Evolutionary conservation across 805 yeast species (phyloP).

Genomic region (Nakazawaea ishiwadae): DNA sequence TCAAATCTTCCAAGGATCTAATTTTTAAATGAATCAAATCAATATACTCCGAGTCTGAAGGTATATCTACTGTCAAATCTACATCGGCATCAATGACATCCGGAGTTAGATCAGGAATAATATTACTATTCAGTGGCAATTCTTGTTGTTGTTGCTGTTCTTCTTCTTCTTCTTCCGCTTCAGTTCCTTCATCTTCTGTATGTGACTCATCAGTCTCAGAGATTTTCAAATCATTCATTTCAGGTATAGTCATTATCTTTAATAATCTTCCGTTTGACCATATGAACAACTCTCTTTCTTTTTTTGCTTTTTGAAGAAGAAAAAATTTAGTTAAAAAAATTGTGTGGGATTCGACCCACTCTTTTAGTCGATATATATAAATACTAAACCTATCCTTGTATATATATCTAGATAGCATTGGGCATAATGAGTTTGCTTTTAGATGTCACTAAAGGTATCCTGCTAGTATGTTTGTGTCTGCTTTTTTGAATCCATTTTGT

Average conservation of each 20-base stretch:
- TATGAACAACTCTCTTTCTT: no score
- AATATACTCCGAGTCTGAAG: conserved; percentile 53
- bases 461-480: not conserved
- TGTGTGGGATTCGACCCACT: not conserved
- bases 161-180: not conserved
- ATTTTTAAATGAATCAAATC: conserved; percentile 72
- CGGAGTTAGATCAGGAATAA: conserved; percentile 38
- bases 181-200: not conserved
- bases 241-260: conserved; percentile 1
- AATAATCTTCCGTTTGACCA: not conserved
- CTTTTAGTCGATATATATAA: not conserved
- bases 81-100: conserved; percentile 65
- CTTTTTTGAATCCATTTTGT: no score
- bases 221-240: not conserved
- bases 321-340: no score
- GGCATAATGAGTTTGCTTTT: not conserved
- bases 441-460: not conserved
- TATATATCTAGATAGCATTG: no score
- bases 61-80: conserved; percentile 54
- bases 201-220: not conserved
- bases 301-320: no score
- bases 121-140: conserved; percentile 17
- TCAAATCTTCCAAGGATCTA: conserved; percentile 54
- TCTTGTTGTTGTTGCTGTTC: not conserved
- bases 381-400: no score